Evolutionary conservation across 176 grass and related monocot species (phyloP), one percentile per base, ranked within the genome.

Genomic region (Echinochloa phyllopogon): DNA sequence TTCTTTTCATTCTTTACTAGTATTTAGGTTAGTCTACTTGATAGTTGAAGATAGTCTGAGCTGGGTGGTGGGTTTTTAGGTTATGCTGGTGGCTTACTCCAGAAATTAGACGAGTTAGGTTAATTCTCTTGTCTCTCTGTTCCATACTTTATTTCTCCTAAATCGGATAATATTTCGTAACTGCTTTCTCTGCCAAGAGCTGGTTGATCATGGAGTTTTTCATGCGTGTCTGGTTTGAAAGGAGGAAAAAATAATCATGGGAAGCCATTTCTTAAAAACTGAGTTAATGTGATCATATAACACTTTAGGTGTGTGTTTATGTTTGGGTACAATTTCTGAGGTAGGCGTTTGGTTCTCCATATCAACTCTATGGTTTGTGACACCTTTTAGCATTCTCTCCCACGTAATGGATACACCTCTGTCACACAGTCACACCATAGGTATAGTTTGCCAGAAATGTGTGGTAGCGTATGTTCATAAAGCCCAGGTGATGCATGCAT

Each of bases 1-100:
- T 79, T 52, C 16, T 49, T 65, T 67, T 40, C 61, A 14, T 80
- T n/a, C 29, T 80, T 80, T 67, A 79, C 29, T 53, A 52, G 61
- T 39, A 1, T 50, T 50, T 80, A 23, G 61, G 63, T 36, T 80
- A 66, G 62, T 52, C 62, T 80, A 67, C 45, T 37, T 80, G 61
- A 40, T 52, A 52, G 45, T 12, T 67, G 36, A 76, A 76, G 16
- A 40, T 80, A 52, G 62, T 51, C 47, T 80, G 20, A 36, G 62
- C 62, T 67, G 45, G 14, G 12, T 38, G 29, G 18, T 65, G 4
- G 25, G 36, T 50, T 49, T 48, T 65, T 14, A 18, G 44, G 6
- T 66, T 51, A 79, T 50, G 77, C 25, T 79, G 10, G 60, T 50
- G 61, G 18, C 27, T 79, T 51, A 50, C 77, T 66, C 44, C 0